A percentile compares a stretch with the other conserved stretches of the same genome.
Conservation (phyloP, 805 yeast species). For the Metschnikowia matae region DNA sequence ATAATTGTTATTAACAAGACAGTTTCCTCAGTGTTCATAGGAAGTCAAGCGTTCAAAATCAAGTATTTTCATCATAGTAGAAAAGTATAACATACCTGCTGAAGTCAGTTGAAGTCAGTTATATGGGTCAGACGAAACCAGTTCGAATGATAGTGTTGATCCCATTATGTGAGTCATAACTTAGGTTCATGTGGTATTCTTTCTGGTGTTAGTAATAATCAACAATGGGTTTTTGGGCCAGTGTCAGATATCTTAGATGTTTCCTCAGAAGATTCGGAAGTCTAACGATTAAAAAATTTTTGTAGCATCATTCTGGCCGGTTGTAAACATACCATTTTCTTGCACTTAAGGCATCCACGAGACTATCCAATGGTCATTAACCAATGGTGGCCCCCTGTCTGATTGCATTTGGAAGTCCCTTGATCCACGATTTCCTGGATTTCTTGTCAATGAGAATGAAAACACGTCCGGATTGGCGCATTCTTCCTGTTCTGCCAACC, state of each 20-base stretch:
- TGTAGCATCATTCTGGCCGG: constrained; percentile 28
- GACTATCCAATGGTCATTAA: constrained; percentile 9
- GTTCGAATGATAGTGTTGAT: background rate
- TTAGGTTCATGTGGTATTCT: too few relatives aligned
- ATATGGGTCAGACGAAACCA: background rate
- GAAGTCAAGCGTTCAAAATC: constrained; percentile 31
- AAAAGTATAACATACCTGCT: constrained; percentile 13
- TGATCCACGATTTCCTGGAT: constrained; percentile 70
- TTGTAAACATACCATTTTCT: constrained; percentile 11
- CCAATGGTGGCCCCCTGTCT: constrained; percentile 44
- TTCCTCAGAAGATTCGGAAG: constrained; percentile 37
- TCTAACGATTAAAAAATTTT: constrained; percentile 39
- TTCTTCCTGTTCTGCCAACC: constrained; percentile 91
- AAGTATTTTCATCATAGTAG: constrained; percentile 22
- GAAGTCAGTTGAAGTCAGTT: background rate
- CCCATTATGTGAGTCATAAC: too few relatives aligned
- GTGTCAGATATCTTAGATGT: constrained; percentile 28
- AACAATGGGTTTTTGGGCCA: background rate
- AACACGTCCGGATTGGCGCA: constrained; percentile 86
- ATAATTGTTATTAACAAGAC: constrained; percentile 17
- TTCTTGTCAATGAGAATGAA: constrained; percentile 72
- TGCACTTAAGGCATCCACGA: background rate
- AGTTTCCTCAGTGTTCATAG: constrained; percentile 23
- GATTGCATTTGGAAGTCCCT: constrained; percentile 70
- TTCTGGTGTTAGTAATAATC: constrained; percentile 7